phyloP scores from a whole-genome alignment of 768 basidiomycete genomes.

The Myochromella boudieri region DNA sequence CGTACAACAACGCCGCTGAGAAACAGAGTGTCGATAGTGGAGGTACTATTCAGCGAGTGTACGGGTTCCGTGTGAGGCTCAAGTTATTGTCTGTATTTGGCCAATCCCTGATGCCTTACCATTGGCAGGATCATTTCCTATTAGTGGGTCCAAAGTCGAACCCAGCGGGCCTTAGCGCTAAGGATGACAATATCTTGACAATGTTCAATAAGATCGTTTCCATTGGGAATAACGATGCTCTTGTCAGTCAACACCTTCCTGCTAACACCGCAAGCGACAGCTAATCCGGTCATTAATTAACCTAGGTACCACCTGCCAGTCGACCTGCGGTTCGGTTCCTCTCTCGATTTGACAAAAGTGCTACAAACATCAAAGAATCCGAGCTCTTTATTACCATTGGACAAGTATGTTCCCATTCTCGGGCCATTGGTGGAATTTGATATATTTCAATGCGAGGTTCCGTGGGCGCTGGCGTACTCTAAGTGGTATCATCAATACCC shows the following conservation, averaged over 20 bases:
- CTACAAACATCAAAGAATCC: constrained; percentile 59
- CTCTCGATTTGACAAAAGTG: constrained; percentile 57
- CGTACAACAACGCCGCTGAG: constrained; percentile 55
- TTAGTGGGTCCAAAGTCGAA: constrained; percentile 49
- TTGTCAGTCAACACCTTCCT: constrained; percentile 28
- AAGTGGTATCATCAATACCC: constrained; percentile 63
- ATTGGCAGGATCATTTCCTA: constrained; percentile 46
- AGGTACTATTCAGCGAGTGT: constrained; percentile 31
- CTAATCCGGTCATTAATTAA: constrained; percentile 1
- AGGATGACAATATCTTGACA: constrained; percentile 30
- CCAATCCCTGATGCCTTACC: neutral
- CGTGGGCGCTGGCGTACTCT: constrained; percentile 52
- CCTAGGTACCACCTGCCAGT: constrained; percentile 25
- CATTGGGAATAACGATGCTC: constrained; percentile 40
- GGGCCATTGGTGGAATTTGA: neutral
- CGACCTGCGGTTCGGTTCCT: constrained; percentile 46
- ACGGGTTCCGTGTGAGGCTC: constrained; percentile 45
- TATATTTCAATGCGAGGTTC: constrained; percentile 34
- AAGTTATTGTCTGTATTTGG: neutral
- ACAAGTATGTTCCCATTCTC: constrained; percentile 30
- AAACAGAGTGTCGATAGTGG: constrained; percentile 28
- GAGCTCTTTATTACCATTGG: constrained; percentile 48
- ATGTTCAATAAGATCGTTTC: constrained; percentile 50
- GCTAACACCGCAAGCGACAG: neutral
- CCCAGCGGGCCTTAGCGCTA: constrained; percentile 35